Percentiles rank a stretch among this genome's conserved stretches.
phyloP scores from a whole-genome alignment of 202 grass and related monocot species.

The Brachypodium distachyon region DNA sequence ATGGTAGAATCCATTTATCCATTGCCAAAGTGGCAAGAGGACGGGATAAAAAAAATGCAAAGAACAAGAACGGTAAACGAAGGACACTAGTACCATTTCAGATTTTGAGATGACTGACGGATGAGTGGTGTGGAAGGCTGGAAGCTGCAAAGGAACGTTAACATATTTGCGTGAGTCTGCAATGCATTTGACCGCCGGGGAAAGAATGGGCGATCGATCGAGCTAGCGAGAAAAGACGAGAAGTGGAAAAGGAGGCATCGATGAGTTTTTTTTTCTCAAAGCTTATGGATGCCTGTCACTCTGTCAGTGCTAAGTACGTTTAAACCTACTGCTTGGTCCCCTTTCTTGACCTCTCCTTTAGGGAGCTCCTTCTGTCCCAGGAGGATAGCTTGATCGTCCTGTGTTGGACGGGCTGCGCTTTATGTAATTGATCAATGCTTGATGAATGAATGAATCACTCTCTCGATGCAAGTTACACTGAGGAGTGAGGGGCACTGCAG shows the following conservation, averaged over 20 bases:
- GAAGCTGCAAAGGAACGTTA: not conserved
- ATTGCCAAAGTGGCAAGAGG: not conserved
- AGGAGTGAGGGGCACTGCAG: not conserved
- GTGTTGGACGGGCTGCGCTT: slow-evolving; percentile 31
- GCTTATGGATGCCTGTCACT: not conserved
- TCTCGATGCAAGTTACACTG: slow-evolving; percentile 2
- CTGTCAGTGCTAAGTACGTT: slow-evolving; percentile 23
- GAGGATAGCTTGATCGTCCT: slow-evolving; percentile 20
- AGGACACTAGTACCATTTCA: too few relatives aligned
- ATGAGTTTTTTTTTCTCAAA: not conserved
- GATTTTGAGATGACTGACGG: not conserved
- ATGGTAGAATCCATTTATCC: too few relatives aligned
- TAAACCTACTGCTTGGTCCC: too few relatives aligned
- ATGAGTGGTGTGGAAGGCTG: too few relatives aligned
- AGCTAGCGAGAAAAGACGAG: not conserved
- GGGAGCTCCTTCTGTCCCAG: slow-evolving; percentile 28
- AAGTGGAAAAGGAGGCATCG: not conserved
- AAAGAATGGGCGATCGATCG: not conserved
- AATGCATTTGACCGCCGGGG: slow-evolving; percentile 24
- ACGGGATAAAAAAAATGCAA: not conserved
- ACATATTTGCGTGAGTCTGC: not conserved
- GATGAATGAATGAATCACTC: not conserved
- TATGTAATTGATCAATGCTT: slow-evolving; percentile 8
- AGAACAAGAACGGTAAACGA: too few relatives aligned
- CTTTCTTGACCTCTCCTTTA: slow-evolving; percentile 27